Evolutionary conservation across 371 early-diverging fungal species (phyloP), one percentile per base, ranked within the genome.

Genomic region (Rhizopus stolonifer): DNA sequence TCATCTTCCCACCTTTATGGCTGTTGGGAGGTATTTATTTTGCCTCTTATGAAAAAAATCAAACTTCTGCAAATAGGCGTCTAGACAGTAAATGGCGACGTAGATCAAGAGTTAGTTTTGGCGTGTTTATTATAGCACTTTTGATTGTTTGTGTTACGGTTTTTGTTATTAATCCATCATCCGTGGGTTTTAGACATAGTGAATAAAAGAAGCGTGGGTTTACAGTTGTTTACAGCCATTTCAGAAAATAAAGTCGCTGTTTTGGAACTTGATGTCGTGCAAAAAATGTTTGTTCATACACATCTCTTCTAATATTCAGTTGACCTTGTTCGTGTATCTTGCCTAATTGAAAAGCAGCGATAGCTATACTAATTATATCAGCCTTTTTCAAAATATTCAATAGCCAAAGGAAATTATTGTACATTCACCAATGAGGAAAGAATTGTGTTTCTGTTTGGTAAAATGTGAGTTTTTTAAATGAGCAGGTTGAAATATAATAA

Each of bases 331-430:
- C 56, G 43, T 62, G 54, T 0, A 60, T 60, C 32, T 57, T 39
- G 4, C 68, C 77, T 49, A 76, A 49, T 0, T 63, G 64, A 38
- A 59, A 59, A 0, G 64, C 31, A 8, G 77, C 72, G 3, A 54
- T 56, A 0, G 46, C 22, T 11, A 62, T 31, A 2, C 67, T 65
- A 5, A 57, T 22, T 18, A 54, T 32, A 14, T 64, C 61, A 1
- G 77, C 70, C 40, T n/a, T 68, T 70, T 21, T 49, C 47, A 6
- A 70, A 52, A 31, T 72, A 72, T 22, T 65, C 56, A 17, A 68
- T 45, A 13, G 68, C 72, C 21, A 44, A 19, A 6, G 46, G 15
- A 10, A 44, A 57, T 26, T 62, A 40, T 7, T 48, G 11, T 18
- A 19, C 29, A 24, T 47, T 39, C 11, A 62, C 49, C 11, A 25